Conservation (phyloP, 371 early-diverging fungal species). For the Mortierella polycephala region DNA sequence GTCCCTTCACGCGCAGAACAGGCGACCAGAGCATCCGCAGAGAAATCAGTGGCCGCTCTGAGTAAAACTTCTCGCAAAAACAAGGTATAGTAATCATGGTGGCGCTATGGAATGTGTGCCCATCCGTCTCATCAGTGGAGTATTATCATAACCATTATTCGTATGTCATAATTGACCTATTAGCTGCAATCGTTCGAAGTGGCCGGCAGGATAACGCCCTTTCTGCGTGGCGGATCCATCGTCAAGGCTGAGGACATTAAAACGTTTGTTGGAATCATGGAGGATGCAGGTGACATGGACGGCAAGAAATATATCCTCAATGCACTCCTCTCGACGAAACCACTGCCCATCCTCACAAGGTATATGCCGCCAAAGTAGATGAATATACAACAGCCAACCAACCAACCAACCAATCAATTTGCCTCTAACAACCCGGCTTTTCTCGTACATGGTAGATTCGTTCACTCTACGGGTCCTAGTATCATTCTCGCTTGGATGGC, state of each 20-base stretch:
- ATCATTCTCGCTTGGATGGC: conserved; percentile 11
- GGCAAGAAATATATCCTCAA: conserved; percentile 27
- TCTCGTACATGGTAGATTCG: conserved; percentile 8
- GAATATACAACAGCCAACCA: too few species aligned
- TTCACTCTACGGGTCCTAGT: conserved; percentile 10
- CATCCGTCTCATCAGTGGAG: neutral
- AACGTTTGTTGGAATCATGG: conserved; percentile 20
- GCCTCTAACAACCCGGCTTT: neutral
- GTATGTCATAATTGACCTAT: neutral
- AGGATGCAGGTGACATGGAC: neutral
- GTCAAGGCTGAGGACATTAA: conserved; percentile 1
- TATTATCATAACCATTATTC: neutral
- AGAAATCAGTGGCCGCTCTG: neutral
- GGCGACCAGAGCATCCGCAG: neutral
- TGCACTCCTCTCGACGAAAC: conserved; percentile 18
- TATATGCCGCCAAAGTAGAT: neutral
- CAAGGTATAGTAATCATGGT: too few species aligned
- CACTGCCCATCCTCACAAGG: conserved; percentile 10
- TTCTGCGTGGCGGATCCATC: conserved; percentile 23
- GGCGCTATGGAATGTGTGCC: too few species aligned
- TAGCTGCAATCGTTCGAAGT: conserved; percentile 5
- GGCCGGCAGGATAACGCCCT: neutral
- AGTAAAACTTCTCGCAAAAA: neutral
- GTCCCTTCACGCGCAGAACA: neutral
- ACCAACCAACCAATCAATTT: too few species aligned